Evolutionary conservation across 768 basidiomycete genomes (phyloP), one percentile per base, ranked within the genome.

Genomic region (Chiua virens): DNA sequence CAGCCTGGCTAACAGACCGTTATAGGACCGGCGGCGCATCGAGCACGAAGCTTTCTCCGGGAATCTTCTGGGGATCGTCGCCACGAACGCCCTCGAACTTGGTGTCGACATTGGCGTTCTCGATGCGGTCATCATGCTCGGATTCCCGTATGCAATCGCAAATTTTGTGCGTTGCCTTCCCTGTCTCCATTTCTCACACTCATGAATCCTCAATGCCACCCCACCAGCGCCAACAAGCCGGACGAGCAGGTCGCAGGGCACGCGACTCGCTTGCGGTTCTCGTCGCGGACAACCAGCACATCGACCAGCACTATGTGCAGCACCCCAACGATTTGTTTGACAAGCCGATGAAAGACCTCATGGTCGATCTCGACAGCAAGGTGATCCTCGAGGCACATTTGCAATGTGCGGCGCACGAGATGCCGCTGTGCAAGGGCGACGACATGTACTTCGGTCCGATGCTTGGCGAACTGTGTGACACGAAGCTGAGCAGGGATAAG

Each of bases 91-190:
- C 0, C 77, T 95, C 13, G 93, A 96, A 67, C 80, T 95, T 8
- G 92, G 92, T 14, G 86, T 93, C n/a, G 91, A 94, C 59, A 93
- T 94, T 32, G 92, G 90, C 15, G 81, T 79, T n/a, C 67, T 94
- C 45, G 93, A 95, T 62, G 89, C 87, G 8, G 92, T 95, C 37
- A 81, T 96, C 49, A 89, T 92, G 80, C 79, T 93, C 25, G 90
- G 90, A 1, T 92, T 95, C 64, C 92, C 92, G 1, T 75, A 80
- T 47, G 81, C 79, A 37, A 71, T 94, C 32, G 86, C 92, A 0
- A 93, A 89, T 58, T 87, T 92, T 51, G 91, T 92, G 51, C 60
- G 81, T 69, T 28, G 11, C 50, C 34, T 14, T 13, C 8, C 17
- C 30, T n/a, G 17, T 40, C 30, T 20, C 11, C n/a, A 4, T 10